Evolutionary conservation across 768 basidiomycete genomes (phyloP).

Genomic region (Leccinum subtestaceum): DNA sequence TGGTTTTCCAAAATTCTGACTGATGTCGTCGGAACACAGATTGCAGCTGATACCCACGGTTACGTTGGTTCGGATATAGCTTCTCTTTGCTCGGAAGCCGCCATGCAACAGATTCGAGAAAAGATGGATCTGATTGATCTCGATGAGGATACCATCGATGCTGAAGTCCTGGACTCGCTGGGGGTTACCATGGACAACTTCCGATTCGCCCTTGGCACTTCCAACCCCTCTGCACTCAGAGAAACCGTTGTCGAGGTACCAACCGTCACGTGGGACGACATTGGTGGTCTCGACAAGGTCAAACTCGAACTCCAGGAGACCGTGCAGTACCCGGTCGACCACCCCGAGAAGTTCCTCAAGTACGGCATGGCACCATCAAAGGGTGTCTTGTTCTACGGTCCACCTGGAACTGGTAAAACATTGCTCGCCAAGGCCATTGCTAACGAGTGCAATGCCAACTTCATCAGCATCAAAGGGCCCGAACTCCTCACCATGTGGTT

Average conservation of each 20-base stretch:
- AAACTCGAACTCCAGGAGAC: conserved; percentile 99
- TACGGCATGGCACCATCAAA: conserved; percentile 99
- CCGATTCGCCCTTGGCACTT: conserved; percentile 96
- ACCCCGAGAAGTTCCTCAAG: conserved; percentile 99
- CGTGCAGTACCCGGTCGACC: conserved; percentile 99
- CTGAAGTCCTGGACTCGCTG: conserved; percentile 96
- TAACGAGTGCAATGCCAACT: conserved; percentile 99
- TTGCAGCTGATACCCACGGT: conserved; percentile 98
- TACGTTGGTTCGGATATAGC: conserved; percentile 99
- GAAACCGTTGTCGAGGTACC: conserved; percentile 99
- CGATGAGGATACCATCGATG: conserved; percentile 98
- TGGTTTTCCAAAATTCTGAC: conserved; percentile 4
- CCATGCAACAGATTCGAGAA: conserved; percentile 99
- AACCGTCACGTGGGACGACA: conserved; percentile 97
- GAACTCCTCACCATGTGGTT: conserved; percentile 99
- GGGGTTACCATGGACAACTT: conserved; percentile 99
- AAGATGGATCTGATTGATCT: conserved; percentile 99
- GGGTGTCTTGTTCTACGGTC: conserved; percentile 99
- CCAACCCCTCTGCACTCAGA: conserved; percentile 97
- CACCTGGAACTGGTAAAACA: conserved; percentile 99
- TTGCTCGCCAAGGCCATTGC: conserved; percentile 98
- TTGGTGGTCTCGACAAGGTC: conserved; percentile 99
- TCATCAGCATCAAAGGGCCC: conserved; percentile 99
- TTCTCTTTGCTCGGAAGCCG: conserved; percentile 96
- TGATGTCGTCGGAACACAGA: conserved; percentile 43